Conservation (phyloP, 106 monocot genomes). For the Phalaenopsis equestris region DNA sequence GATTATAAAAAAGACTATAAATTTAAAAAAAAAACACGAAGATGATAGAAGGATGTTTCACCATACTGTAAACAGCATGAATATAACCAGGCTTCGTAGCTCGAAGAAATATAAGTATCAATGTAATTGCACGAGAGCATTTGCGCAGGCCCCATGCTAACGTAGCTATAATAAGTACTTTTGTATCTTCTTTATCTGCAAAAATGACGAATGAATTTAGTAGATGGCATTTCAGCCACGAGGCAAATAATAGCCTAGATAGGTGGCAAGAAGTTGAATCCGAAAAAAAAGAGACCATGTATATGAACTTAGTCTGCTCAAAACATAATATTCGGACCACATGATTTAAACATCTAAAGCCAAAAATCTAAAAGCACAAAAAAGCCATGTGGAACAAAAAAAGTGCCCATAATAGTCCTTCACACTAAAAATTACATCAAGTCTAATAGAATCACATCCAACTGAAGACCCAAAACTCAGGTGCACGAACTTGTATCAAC, state of each 20-base stretch:
- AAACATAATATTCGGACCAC: background rate
- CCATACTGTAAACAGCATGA: slow-evolving; percentile 93
- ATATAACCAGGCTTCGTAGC: slow-evolving; percentile 81
- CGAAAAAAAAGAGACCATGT: background rate
- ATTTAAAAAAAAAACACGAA: slow-evolving; percentile 4
- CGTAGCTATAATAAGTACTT: slow-evolving; percentile 88
- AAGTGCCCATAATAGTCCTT: background rate
- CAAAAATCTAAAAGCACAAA: background rate
- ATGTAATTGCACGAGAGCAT: slow-evolving; percentile 80
- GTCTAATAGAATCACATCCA: background rate
- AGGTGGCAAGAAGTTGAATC: background rate
- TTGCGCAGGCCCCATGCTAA: slow-evolving; percentile 87
- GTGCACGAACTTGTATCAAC: background rate
- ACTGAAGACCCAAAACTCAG: background rate
- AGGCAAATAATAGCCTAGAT: background rate
- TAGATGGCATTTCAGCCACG: background rate
- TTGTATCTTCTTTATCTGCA: slow-evolving; percentile 78
- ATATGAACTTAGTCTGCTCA: background rate
- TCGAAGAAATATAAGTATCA: slow-evolving; percentile 69
- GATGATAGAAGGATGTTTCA: slow-evolving; percentile 27
- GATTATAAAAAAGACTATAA: background rate
- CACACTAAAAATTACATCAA: too few species aligned
- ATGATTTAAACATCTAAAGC: background rate
- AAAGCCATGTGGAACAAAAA: background rate
- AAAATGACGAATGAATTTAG: background rate